Conservation (phyloP, 2,329 filamentous ascomycete genomes). For the Lachnellula arida region DNA sequence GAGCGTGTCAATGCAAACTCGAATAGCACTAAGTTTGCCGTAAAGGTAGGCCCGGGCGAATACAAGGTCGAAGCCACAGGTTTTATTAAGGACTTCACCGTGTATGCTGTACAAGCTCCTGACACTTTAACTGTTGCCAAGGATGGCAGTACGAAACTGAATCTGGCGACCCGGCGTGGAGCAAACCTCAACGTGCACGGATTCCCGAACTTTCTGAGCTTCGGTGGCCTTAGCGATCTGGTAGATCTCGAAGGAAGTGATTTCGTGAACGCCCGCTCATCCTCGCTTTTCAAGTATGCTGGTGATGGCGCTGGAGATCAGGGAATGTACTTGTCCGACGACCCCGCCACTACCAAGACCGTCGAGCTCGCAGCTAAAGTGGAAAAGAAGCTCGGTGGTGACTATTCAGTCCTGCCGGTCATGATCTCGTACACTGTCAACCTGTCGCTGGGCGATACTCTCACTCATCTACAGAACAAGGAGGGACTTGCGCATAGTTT, state of each 20-base stretch:
- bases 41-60: not conserved
- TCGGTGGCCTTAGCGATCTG: not conserved
- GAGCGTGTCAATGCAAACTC: not conserved
- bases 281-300: not conserved
- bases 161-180: not conserved
- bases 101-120: not conserved
- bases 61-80: not conserved
- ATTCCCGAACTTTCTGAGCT: not conserved
- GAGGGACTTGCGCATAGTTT: not conserved
- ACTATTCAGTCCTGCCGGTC: not conserved
- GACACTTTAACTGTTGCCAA: not conserved
- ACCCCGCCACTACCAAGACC: not conserved
- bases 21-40: not conserved
- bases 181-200: not conserved
- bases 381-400: not conserved
- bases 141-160: not conserved
- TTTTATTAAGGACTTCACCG: not conserved
- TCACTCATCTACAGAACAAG: not conserved
- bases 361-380: not conserved
- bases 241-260: not conserved
- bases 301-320: not conserved
- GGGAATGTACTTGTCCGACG: not conserved
- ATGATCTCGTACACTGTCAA: not conserved
- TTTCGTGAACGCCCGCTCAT: not conserved
- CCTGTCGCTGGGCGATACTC: not conserved